These are phyloP conservation scores for Poronia punctata DNA, from an alignment of 495 filamentous ascomycete species.

Conservation along the genomic window DNA sequence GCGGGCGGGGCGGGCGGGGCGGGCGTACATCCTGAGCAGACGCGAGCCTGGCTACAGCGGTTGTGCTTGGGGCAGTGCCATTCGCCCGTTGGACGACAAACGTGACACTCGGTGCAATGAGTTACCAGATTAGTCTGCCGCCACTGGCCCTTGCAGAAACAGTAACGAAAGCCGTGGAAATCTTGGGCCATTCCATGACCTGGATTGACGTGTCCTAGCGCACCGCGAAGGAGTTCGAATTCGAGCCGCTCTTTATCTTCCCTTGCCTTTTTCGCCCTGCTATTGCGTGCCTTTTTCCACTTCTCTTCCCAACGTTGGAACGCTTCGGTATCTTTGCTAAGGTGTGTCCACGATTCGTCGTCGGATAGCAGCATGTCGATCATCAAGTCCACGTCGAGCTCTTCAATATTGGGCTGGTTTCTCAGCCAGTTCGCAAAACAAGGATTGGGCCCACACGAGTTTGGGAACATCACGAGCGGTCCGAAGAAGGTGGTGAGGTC, in stretches of 20 bases:
- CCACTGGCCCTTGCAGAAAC: slow-evolving; percentile 24
- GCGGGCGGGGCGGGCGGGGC: slow-evolving; percentile 18
- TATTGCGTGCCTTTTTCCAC: slow-evolving; percentile 20
- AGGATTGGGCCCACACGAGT: slow-evolving; percentile 21
- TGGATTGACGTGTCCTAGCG: slow-evolving; percentile 18
- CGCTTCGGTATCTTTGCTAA: slow-evolving; percentile 19
- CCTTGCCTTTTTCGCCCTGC: slow-evolving; percentile 21
- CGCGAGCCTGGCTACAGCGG: slow-evolving; percentile 17
- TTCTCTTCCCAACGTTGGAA: slow-evolving; percentile 24
- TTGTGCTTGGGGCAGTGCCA: slow-evolving; percentile 26
- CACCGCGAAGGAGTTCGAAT: slow-evolving; percentile 23
- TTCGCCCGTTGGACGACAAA: slow-evolving; percentile 18
- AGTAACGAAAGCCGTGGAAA: slow-evolving; percentile 24
- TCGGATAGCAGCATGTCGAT: slow-evolving; percentile 26
- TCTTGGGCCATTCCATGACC: no score
- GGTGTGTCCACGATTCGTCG: slow-evolving; percentile 21
- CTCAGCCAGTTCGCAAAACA: slow-evolving; percentile 27
- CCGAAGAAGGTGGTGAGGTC: slow-evolving; percentile 25
- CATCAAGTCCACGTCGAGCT: slow-evolving; percentile 24
- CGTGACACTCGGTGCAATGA: slow-evolving; percentile 23
- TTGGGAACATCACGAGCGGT: slow-evolving; percentile 13
- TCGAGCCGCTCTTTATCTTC: slow-evolving; percentile 24
- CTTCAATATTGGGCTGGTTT: slow-evolving; percentile 24
- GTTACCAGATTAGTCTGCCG: slow-evolving; percentile 13
- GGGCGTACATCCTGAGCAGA: slow-evolving; percentile 20